Base-by-base conservation (phyloP, 805 yeast species). In the Yarrowia hollandica region DNA sequence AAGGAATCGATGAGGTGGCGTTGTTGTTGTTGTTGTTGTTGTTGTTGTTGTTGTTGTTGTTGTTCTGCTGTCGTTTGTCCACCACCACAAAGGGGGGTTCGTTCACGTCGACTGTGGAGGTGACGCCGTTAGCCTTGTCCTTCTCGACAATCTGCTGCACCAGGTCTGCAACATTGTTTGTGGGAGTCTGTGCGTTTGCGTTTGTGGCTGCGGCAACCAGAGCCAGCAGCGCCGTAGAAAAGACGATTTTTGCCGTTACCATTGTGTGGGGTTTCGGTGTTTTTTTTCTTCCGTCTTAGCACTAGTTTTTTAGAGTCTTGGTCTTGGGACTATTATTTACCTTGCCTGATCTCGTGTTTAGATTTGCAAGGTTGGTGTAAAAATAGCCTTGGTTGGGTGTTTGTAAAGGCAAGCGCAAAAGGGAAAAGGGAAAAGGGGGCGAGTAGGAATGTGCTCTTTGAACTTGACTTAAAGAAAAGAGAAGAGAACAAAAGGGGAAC, bases 271-370 rank as follows among this genome's bases (percentile, higher is more conserved):
- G 50, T 30, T 28, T 21, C n/a, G 7, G 34, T 31, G 14, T 6
- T 31, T 31, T 31, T 6, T 31, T 8, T 31, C 6, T 6, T 31
- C n/a, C 16, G 14, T 6, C 7, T 31, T 6, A 31, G 7, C 34
- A 31, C 16, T 31, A 5, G 16, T 31, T 6, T 31, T 31, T 12
- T n/a, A n/a, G n/a, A n/a, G n/a, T n/a, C n/a, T n/a, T n/a, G n/a
- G n/a, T n/a, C n/a, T n/a, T n/a, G n/a, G n/a, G n/a, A n/a, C n/a
- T n/a, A n/a, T n/a, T n/a, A n/a, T n/a, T n/a, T n/a, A n/a, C n/a
- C n/a, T n/a, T n/a, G n/a, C n/a, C n/a, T n/a, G 34, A 30, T 30
- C 52, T 44, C 48, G 48, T 41, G 48, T 41, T 41, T 41, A 41
- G 48, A 26, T 41, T 41, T 41, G 16, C 48, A 41, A 41, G 48